phyloP scores from a whole-genome alignment of 2,329 filamentous ascomycete genomes.

The Akanthomyces dipterigenus region DNA sequence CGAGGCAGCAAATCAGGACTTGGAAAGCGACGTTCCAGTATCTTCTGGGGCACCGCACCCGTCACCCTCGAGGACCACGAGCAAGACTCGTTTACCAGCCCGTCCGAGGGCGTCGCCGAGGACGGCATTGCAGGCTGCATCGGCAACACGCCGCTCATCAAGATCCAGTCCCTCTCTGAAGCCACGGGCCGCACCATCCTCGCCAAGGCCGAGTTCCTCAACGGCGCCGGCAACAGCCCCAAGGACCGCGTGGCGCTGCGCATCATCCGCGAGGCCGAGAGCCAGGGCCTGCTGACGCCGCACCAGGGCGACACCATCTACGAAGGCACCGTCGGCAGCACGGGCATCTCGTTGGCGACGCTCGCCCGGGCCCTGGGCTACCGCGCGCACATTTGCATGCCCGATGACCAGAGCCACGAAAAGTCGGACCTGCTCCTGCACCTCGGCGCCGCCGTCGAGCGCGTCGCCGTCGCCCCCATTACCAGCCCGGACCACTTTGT shows the following conservation, averaged over 20 bases:
- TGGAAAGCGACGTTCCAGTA: slow-evolving; percentile 29
- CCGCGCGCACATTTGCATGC: slow-evolving; percentile 94
- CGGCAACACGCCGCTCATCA: slow-evolving; percentile 84
- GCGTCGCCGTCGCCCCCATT: slow-evolving; percentile 85
- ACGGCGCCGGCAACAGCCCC: slow-evolving; percentile 86
- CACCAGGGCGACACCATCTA: slow-evolving; percentile 89
- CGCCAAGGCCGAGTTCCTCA: slow-evolving; percentile 93
- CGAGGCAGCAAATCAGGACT: background rate
- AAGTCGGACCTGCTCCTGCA: slow-evolving; percentile 85
- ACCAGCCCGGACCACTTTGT: slow-evolving; percentile 92
- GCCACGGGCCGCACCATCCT: slow-evolving; percentile 85
- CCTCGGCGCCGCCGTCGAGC: slow-evolving; percentile 86
- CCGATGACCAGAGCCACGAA: slow-evolving; percentile 79
- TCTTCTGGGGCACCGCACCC: slow-evolving; percentile 37
- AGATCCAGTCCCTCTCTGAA: slow-evolving; percentile 76
- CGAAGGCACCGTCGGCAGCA: slow-evolving; percentile 94
- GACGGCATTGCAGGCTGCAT: slow-evolving; percentile 88
- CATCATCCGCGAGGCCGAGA: slow-evolving; percentile 81
- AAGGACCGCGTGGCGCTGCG: slow-evolving; percentile 91
- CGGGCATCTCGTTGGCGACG: slow-evolving; percentile 87
- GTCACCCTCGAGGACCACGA: slow-evolving; percentile 53
- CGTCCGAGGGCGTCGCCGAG: slow-evolving; percentile 39
- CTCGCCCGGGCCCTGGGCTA: slow-evolving; percentile 86
- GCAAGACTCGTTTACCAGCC: slow-evolving; percentile 18
- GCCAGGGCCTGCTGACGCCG: slow-evolving; percentile 66